These are phyloP conservation scores for Stachybotrys chlorohalonatus DNA, from an alignment of 2,329 filamentous ascomycete genomes.

Conservation along the genomic window DNA sequence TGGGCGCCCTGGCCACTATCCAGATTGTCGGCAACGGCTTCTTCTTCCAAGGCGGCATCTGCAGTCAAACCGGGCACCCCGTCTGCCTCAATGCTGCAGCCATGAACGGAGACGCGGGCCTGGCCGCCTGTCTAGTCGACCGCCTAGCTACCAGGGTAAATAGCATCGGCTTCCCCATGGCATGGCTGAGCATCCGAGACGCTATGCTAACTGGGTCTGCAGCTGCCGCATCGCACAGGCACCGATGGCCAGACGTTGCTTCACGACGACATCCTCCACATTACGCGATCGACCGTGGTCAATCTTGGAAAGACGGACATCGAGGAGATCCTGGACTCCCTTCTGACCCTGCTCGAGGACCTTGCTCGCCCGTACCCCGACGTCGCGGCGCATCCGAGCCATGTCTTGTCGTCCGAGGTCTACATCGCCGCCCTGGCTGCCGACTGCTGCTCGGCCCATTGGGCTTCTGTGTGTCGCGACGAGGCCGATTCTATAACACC, in stretches of 20 bases:
- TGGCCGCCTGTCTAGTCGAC: constrained; percentile 54
- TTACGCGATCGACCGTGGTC: constrained; percentile 52
- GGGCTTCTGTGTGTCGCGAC: constrained; percentile 34
- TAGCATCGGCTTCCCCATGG: not conserved
- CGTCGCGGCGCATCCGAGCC: constrained; percentile 43
- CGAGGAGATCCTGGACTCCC: constrained; percentile 43
- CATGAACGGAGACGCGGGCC: constrained; percentile 51
- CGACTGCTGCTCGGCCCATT: constrained; percentile 56
- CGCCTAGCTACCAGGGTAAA: constrained; percentile 53
- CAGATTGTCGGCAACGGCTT: not conserved
- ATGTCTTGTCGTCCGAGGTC: constrained; percentile 55
- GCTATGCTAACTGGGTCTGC: not conserved
- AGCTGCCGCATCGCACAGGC: constrained; percentile 57
- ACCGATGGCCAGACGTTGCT: constrained; percentile 45
- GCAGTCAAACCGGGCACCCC: not conserved
- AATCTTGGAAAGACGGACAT: constrained; percentile 49
- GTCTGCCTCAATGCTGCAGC: constrained; percentile 7
- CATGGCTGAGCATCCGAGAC: not conserved
- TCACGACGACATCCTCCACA: constrained; percentile 51
- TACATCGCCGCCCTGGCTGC: constrained; percentile 55
- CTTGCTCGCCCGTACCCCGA: constrained; percentile 44
- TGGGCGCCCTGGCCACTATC: not conserved
- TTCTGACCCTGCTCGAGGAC: constrained; percentile 50
- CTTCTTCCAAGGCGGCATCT: not conserved
- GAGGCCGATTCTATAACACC: constrained; percentile 8